These are phyloP conservation scores for Monosporascus cannonballus DNA, from an alignment of 2,329 filamentous ascomycete genomes.

Conservation along the genomic window DNA sequence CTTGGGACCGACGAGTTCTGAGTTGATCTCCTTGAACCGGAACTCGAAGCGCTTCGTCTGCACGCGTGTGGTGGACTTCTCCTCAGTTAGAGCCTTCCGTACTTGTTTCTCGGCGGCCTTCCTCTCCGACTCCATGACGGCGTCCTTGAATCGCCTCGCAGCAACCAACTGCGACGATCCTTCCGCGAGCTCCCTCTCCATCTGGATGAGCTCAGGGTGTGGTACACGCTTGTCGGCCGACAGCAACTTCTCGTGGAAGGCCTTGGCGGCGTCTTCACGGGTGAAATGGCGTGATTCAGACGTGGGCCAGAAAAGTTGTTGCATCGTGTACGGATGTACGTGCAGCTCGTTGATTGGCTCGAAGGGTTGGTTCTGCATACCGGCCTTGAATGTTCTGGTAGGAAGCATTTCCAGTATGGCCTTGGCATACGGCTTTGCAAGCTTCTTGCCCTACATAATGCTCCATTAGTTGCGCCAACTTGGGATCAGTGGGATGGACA, in stretches of 20 bases:
- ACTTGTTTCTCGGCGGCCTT: slow-evolving; percentile 35
- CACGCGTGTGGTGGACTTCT: slow-evolving; percentile 37
- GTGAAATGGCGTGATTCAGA: slow-evolving; percentile 59
- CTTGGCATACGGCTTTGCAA: slow-evolving; percentile 70
- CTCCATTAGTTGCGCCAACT: slow-evolving; percentile 10
- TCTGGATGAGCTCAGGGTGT: slow-evolving; percentile 53
- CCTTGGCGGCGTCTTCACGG: slow-evolving; percentile 58
- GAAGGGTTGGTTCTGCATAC: slow-evolving; percentile 40
- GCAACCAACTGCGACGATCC: slow-evolving; percentile 33
- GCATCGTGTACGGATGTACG: slow-evolving; percentile 54
- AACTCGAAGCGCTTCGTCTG: slow-evolving; percentile 53
- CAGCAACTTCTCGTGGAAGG: slow-evolving; percentile 55
- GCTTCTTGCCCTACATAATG: slow-evolving; percentile 58
- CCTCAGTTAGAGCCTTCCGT: slow-evolving; percentile 24
- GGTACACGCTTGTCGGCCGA: slow-evolving; percentile 56
- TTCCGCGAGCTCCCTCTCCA: slow-evolving; percentile 42
- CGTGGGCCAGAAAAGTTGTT: slow-evolving; percentile 60
- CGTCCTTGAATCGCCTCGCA: slow-evolving; percentile 31
- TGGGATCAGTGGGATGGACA: slow-evolving; percentile 2
- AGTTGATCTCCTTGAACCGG: slow-evolving; percentile 53
- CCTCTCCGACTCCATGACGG: slow-evolving; percentile 33
- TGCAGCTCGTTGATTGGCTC: slow-evolving; percentile 61
- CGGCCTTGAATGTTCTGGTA: slow-evolving; percentile 51
- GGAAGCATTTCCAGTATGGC: slow-evolving; percentile 79
- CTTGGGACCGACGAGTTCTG: slow-evolving; percentile 47